Conservation (phyloP, 306 rosid genomes). For the Cicer chorassanicum region DNA sequence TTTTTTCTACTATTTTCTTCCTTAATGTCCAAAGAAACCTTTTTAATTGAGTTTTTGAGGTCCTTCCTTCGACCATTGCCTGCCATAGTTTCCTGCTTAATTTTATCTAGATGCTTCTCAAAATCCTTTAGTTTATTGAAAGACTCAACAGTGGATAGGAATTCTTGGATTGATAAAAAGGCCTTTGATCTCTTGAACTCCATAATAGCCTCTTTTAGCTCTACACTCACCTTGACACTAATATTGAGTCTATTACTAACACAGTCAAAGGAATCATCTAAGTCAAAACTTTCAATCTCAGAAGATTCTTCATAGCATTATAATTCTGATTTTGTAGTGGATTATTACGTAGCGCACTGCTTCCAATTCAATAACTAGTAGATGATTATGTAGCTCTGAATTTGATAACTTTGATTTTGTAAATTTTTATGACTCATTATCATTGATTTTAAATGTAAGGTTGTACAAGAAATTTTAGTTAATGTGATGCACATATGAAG, state of each 20-base stretch:
- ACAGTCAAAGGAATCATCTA: background rate
- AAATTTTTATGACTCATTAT: no score
- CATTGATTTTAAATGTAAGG: no score
- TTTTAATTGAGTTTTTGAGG: background rate
- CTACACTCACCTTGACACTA: background rate
- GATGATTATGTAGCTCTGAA: no score
- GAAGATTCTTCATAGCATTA: no score
- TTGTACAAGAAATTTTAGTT: no score
- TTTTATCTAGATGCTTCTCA: background rate
- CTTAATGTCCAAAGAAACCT: slow-evolving; percentile 11
- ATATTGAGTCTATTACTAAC: background rate
- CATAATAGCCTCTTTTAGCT: background rate
- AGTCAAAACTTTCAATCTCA: background rate
- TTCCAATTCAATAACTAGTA: no score
- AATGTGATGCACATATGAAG: no score
- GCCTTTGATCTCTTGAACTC: slow-evolving; percentile 23
- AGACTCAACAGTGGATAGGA: background rate
- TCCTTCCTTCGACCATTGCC: background rate
- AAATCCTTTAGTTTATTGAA: slow-evolving; percentile 20
- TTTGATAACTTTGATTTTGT: no score
- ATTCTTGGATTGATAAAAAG: background rate
- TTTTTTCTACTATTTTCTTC: background rate
- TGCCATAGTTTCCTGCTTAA: background rate
- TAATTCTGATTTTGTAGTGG: no score
- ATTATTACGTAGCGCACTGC: no score